phyloP scores from a whole-genome alignment of 1,139 yeast species.

The Pichia kudriavzevii region DNA sequence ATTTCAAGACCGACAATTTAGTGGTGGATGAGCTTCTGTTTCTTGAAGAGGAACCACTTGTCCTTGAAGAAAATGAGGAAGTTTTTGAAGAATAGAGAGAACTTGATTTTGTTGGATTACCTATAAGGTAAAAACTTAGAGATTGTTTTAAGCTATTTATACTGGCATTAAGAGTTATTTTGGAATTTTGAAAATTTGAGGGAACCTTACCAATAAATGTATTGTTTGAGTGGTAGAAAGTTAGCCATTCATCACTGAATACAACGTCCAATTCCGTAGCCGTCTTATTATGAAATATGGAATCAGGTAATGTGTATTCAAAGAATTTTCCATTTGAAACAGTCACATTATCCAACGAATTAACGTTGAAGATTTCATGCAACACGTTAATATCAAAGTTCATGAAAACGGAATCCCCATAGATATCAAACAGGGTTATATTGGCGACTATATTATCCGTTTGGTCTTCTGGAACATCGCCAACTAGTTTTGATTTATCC shows the following conservation, averaged over 20 bases:
- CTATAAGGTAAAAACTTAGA: slow-evolving; percentile 43
- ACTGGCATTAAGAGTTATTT: slow-evolving; percentile 48
- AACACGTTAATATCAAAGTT: slow-evolving; percentile 44
- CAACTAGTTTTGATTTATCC: slow-evolving; percentile 40
- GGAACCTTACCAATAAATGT: slow-evolving; percentile 72
- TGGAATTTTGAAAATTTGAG: slow-evolving; percentile 39
- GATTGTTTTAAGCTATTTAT: slow-evolving; percentile 35
- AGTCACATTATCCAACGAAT: slow-evolving; percentile 47
- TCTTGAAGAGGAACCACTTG: slow-evolving; percentile 25
- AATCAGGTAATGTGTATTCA: slow-evolving; percentile 42
- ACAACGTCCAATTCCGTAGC: slow-evolving; percentile 44
- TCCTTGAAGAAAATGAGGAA: slow-evolving; percentile 8
- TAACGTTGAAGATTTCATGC: slow-evolving; percentile 47
- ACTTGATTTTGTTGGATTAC: slow-evolving; percentile 21
- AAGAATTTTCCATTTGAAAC: slow-evolving; percentile 60
- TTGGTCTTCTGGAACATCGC: slow-evolving; percentile 48
- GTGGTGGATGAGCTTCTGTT: slow-evolving; percentile 1
- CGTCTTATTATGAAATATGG: slow-evolving; percentile 47
- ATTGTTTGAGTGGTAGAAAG: slow-evolving; percentile 48
- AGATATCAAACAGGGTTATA: slow-evolving; percentile 53
- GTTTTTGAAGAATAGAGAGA: slow-evolving; percentile 1
- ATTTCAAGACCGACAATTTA: not conserved
- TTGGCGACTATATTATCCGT: slow-evolving; percentile 37
- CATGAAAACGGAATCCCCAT: slow-evolving; percentile 55
- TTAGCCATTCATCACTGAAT: slow-evolving; percentile 54